Conservation (phyloP, 371 early-diverging fungal species). For the Nematocida sp. region DNA sequence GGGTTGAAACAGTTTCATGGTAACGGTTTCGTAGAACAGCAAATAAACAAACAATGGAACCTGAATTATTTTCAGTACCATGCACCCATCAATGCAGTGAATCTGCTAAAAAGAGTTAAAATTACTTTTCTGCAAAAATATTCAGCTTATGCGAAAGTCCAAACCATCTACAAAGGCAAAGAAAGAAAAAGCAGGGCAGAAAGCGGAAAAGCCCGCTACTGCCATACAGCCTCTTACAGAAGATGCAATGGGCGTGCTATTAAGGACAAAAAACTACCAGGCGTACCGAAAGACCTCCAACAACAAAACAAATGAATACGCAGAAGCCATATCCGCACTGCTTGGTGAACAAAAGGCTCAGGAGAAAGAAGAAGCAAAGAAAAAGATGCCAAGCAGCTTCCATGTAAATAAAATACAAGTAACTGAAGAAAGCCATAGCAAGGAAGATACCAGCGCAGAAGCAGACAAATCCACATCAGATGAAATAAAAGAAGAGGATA, state of each 20-base stretch:
- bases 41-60: slow-evolving; percentile 38
- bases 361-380: slow-evolving; percentile 8
- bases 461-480: background rate
- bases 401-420: background rate
- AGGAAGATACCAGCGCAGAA: background rate
- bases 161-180: slow-evolving; percentile 3
- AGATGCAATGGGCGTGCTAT: slow-evolving; percentile 19
- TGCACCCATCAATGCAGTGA: too few species aligned
- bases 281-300: background rate
- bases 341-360: background rate
- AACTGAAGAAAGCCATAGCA: background rate
- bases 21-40: slow-evolving; percentile 56
- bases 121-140: slow-evolving; percentile 9
- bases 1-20: slow-evolving; percentile 52
- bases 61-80: background rate
- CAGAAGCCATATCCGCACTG: background rate
- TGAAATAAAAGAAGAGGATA: background rate
- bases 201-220: background rate
- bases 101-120: background rate
- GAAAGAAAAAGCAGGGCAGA: background rate
- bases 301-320: slow-evolving; percentile 1
- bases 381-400: background rate
- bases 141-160: background rate
- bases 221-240: slow-evolving; percentile 1
- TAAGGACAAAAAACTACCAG: background rate